Percentiles rank a stretch among this genome's conserved stretches.
These are phyloP conservation scores for Diplocarpon rosae DNA, from an alignment of 2,329 filamentous ascomycete species.

Conservation along the genomic window DNA sequence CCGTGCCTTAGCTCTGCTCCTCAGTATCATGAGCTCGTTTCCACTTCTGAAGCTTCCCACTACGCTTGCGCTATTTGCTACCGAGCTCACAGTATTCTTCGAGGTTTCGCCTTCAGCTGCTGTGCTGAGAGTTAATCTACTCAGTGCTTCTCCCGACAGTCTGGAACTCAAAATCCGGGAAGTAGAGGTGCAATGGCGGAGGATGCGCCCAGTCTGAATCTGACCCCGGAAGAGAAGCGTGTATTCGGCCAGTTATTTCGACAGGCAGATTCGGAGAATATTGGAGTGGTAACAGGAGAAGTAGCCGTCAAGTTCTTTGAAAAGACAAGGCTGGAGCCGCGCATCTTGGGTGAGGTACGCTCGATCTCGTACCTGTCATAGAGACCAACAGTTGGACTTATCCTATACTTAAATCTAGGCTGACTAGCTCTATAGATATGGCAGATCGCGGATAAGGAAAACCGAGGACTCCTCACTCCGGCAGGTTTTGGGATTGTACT, in stretches of 20 bases:
- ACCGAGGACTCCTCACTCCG: constrained; percentile 84
- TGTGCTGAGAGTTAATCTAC: constrained; percentile 3
- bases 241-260: constrained; percentile 88
- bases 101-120: constrained; percentile 13
- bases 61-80: constrained; percentile 7
- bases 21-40: not conserved
- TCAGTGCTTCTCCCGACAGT: constrained; percentile 2
- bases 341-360: constrained; percentile 70
- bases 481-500: constrained; percentile 88
- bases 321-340: constrained; percentile 79
- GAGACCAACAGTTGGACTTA: not conserved
- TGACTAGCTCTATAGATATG: constrained; percentile 59
- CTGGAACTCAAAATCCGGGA: constrained; percentile 6
- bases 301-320: constrained; percentile 96
- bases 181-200: constrained; percentile 25
- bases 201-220: constrained; percentile 64
- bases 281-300: constrained; percentile 92
- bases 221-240: constrained; percentile 85
- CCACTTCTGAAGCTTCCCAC: constrained; percentile 4
- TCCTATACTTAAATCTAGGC: not conserved
- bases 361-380: not conserved
- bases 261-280: constrained; percentile 80
- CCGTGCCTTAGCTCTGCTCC: too few relatives aligned
- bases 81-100: constrained; percentile 6
- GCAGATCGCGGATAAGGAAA: constrained; percentile 97